phyloP scores from a whole-genome alignment of 2,329 filamentous ascomycete species.

The Clonostachys solani region DNA sequence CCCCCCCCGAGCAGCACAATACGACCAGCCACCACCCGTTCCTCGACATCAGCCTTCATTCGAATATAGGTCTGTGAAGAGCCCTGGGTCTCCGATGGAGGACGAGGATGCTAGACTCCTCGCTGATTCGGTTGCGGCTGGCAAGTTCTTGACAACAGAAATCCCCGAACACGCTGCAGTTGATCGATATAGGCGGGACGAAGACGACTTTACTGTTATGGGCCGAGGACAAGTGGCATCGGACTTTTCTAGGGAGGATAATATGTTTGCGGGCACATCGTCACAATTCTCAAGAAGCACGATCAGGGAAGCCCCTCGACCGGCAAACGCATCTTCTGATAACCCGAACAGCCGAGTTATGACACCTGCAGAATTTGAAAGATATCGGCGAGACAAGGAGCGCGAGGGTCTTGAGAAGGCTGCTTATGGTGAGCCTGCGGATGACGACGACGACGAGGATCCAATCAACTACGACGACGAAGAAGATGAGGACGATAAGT shows the following conservation, averaged over 20 bases:
- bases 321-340: background rate
- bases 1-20: conserved; percentile 21
- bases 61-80: conserved; percentile 21
- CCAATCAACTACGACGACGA: conserved; percentile 67
- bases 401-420: conserved; percentile 43
- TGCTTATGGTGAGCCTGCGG: conserved; percentile 32
- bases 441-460: conserved; percentile 59
- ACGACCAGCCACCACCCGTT: conserved; percentile 31
- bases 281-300: conserved; percentile 28
- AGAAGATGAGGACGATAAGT: conserved; percentile 76
- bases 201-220: conserved; percentile 29
- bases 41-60: conserved; percentile 29
- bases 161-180: conserved; percentile 3
- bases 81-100: conserved; percentile 32
- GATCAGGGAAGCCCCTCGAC: conserved; percentile 31
- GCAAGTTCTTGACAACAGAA: conserved; percentile 27
- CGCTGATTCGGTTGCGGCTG: conserved; percentile 46
- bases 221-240: conserved; percentile 17
- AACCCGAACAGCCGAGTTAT: conserved; percentile 65
- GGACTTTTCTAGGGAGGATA: conserved; percentile 40
- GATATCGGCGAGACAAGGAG: conserved; percentile 71
- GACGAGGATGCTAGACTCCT: conserved; percentile 51
- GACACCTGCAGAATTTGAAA: conserved; percentile 85
- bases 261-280: conserved; percentile 47
- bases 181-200: conserved; percentile 29